A percentile compares a stretch with the other conserved stretches of the same genome.
Evolutionary conservation across 768 basidiomycete genomes (phyloP).

Genomic region (Kondoa malvinella): DNA sequence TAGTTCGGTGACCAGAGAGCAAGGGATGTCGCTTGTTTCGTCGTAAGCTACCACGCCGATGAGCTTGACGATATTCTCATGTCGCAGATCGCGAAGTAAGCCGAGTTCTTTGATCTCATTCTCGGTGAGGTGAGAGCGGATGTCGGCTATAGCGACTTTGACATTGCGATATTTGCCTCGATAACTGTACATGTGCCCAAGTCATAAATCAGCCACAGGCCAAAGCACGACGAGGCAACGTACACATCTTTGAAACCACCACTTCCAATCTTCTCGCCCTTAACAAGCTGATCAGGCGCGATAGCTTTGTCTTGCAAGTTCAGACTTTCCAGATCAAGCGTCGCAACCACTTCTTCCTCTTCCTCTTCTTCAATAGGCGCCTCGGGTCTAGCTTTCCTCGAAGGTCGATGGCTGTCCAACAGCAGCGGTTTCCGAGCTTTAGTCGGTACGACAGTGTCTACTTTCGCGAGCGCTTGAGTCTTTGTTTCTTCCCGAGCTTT

Average conservation of each 20-base stretch:
- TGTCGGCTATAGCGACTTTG: conserved; percentile 84
- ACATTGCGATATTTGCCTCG: conserved; percentile 49
- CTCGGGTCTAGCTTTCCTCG: conserved; percentile 45
- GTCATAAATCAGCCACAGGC: not conserved
- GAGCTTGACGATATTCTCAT: conserved; percentile 80
- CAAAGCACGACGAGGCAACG: not conserved
- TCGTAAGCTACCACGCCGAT: conserved; percentile 92
- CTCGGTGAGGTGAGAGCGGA: conserved; percentile 82
- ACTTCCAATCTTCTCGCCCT: conserved; percentile 92
- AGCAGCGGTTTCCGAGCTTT: conserved; percentile 35
- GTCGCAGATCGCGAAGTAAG: conserved; percentile 27
- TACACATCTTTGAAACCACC: conserved; percentile 88
- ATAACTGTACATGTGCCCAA: conserved; percentile 33
- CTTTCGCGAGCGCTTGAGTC: conserved; percentile 37
- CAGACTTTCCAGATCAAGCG: conserved; percentile 83
- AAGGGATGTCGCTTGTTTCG: conserved; percentile 42
- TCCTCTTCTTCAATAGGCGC: conserved; percentile 35
- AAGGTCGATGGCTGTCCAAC: conserved; percentile 32
- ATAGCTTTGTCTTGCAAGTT: conserved; percentile 93
- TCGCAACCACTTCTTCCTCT: conserved; percentile 32
- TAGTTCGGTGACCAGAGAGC: conserved; percentile 95
- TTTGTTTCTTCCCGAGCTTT: conserved; percentile 6
- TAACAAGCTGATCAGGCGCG: conserved; percentile 68
- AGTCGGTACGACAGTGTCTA: not conserved
- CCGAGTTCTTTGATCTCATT: conserved; percentile 73